A percentile compares a stretch with the other conserved stretches of the same genome.
phyloP scores from a whole-genome alignment of 371 early-diverging fungal species.

The Actinomucor elegans region DNA sequence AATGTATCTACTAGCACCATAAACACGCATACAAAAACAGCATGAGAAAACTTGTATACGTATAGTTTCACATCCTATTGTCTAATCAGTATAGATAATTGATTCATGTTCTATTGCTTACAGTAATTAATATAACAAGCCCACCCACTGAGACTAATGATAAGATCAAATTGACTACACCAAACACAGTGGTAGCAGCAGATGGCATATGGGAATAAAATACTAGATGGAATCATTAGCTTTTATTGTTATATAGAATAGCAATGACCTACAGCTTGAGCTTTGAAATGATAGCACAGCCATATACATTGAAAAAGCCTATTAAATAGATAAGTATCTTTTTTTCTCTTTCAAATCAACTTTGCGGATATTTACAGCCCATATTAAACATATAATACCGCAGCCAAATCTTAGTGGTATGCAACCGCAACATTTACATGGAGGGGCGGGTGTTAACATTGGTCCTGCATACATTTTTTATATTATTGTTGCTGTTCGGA shows the following conservation, averaged over 20 bases:
- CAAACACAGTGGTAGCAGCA: constrained; percentile 21
- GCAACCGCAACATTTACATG: constrained; percentile 24
- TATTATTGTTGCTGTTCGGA: too few species aligned
- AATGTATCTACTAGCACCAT: constrained; percentile 25
- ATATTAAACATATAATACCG: constrained; percentile 24
- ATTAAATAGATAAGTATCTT: background rate
- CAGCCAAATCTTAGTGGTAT: constrained; percentile 29
- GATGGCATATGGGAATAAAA: constrained; percentile 26
- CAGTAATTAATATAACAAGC: constrained; percentile 16
- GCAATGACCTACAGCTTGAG: constrained; percentile 22
- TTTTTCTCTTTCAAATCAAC: background rate
- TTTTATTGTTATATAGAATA: too few species aligned
- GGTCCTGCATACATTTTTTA: constrained; percentile 15
- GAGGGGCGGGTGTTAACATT: constrained; percentile 1
- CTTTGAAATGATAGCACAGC: constrained; percentile 33
- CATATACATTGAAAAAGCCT: constrained; percentile 35
- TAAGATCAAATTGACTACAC: constrained; percentile 25
- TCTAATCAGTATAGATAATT: background rate
- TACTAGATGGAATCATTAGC: constrained; percentile 18
- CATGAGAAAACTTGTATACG: constrained; percentile 17
- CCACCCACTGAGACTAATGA: constrained; percentile 25
- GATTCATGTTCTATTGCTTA: background rate
- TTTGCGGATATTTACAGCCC: constrained; percentile 25
- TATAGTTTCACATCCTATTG: background rate
- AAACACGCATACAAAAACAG: constrained; percentile 25